These are phyloP conservation scores for Vaccinium macrocarpon DNA, from an alignment of 148 eudicot genomes.

Conservation along the genomic window DNA sequence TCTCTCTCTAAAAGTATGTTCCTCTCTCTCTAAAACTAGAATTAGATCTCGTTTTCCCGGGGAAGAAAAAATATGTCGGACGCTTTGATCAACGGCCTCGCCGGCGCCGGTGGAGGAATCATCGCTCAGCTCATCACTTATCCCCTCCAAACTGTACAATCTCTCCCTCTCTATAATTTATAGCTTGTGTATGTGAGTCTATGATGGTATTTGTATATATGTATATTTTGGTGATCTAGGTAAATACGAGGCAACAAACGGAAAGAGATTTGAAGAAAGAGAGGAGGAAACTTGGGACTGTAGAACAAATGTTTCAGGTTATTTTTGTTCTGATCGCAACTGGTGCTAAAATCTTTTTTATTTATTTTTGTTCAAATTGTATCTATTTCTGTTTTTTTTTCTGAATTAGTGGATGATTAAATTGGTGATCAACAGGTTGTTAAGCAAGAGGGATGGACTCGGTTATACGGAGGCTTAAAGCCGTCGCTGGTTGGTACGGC, in stretches of 20 bases:
- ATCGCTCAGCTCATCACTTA: conserved; percentile 97
- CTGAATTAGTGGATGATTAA: neutral
- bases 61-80: conserved; percentile 58
- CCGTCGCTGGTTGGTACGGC: conserved; percentile 96
- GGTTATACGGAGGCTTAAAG: conserved; percentile 74
- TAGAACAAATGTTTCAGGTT: conserved; percentile 77
- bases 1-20: conserved; percentile 8
- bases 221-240: conserved; percentile 39
- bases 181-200: neutral
- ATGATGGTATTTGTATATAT: neutral
- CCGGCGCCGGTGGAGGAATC: conserved; percentile 99
- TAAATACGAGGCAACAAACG: conserved; percentile 92
- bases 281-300: conserved; percentile 53
- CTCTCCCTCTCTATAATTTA: neutral
- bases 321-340: neutral
- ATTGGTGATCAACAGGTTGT: conserved; percentile 61
- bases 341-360: neutral
- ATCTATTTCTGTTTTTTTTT: neutral
- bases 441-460: conserved; percentile 85
- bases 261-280: conserved; percentile 70
- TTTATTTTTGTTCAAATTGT: neutral
- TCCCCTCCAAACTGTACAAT: conserved; percentile 80
- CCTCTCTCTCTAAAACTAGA: neutral
- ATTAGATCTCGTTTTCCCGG: conserved; percentile 4
- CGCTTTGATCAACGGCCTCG: conserved; percentile 86